These are phyloP conservation scores for Stephanodiscus minutulus DNA, from an alignment of 108 stramenopile species.

Conservation along the genomic window DNA sequence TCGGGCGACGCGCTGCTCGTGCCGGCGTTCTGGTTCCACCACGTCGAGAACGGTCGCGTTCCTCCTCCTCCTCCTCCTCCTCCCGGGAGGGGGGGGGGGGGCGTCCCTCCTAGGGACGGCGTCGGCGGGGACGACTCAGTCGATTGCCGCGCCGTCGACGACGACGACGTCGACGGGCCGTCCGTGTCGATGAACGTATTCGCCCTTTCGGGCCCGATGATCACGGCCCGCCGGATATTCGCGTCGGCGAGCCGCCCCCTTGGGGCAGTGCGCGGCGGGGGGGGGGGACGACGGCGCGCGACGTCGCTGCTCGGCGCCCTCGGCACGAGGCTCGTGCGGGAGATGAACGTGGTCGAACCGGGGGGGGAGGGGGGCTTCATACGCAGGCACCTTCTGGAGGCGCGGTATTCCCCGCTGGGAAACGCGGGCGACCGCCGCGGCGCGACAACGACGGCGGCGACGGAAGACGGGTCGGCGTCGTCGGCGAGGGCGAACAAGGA, in stretches of 20 bases:
- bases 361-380: slow-evolving; percentile 3
- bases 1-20: slow-evolving; percentile 41
- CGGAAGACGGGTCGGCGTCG: too few relatives aligned
- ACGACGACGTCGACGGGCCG: not conserved
- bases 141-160: too few relatives aligned
- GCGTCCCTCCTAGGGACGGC: not conserved
- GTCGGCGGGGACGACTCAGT: not conserved
- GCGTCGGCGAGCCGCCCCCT: slow-evolving; percentile 9
- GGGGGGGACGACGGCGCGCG: too few relatives aligned
- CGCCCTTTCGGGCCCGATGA: slow-evolving; percentile 1
- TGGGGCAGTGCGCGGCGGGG: too few relatives aligned
- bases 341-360: slow-evolving; percentile 8
- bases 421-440: not conserved
- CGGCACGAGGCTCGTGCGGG: not conserved
- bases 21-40: slow-evolving; percentile 54
- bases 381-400: not conserved
- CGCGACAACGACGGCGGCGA: not conserved
- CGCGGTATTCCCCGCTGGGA: slow-evolving; percentile 1
- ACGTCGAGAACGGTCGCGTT: slow-evolving; percentile 32
- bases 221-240: slow-evolving; percentile 4
- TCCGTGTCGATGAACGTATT: slow-evolving; percentile 8
- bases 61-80: too few relatives aligned
- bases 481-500: not conserved
- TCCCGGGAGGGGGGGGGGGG: too few relatives aligned
- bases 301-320: not conserved